A percentile compares a stretch with the other conserved stretches of the same genome.
phyloP scores from a whole-genome alignment of 129 eudicot genomes.

The Lactuca sativa region DNA sequence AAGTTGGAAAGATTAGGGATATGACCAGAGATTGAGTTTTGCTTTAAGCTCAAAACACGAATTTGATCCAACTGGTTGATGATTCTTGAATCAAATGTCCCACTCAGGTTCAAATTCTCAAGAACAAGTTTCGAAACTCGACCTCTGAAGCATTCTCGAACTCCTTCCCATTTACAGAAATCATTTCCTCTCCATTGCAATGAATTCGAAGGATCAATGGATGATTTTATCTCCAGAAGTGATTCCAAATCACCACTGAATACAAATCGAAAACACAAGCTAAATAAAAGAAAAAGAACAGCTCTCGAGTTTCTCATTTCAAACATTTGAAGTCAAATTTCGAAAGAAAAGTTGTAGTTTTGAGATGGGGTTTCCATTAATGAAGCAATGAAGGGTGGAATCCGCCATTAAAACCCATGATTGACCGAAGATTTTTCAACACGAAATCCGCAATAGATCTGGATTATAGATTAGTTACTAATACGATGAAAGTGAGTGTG shows the following conservation, averaged over 20 bases:
- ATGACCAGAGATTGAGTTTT: conserved; percentile 62
- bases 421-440: conserved; percentile 4
- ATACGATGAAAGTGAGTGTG: conserved; percentile 5
- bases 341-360: background rate
- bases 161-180: conserved; percentile 74
- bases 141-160: conserved; percentile 55
- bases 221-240: conserved; percentile 45
- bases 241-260: conserved; percentile 48
- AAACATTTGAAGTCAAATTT: background rate
- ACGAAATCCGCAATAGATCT: background rate
- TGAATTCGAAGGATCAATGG: conserved; percentile 50
- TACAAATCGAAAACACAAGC: conserved; percentile 1
- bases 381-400: conserved; percentile 1
- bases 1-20: conserved; percentile 60
- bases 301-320: background rate
- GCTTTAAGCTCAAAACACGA: conserved; percentile 72
- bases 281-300: conserved; percentile 7
- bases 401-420: conserved; percentile 1
- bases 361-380: background rate
- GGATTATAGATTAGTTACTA: background rate
- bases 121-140: conserved; percentile 74
- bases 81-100: conserved; percentile 41
- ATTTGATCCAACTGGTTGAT: conserved; percentile 60
- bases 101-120: conserved; percentile 52
- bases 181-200: conserved; percentile 52